Percentiles rank a stretch among this genome's conserved stretches.
Conservation (phyloP, 1,284 basidiomycete species). For the Cystobasidium sp. region DNA sequence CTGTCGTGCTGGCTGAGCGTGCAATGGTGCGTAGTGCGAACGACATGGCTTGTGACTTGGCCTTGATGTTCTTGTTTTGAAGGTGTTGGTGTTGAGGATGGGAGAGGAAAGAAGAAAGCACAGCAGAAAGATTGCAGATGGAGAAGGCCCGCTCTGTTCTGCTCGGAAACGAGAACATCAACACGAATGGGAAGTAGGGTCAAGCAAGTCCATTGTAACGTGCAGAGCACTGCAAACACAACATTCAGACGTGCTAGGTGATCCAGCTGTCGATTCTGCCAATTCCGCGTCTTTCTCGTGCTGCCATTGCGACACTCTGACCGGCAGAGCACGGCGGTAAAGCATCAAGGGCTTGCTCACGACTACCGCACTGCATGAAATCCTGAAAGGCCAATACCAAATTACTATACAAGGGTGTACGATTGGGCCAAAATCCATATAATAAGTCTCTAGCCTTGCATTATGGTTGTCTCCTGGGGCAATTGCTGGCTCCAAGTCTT, state of each 20-base stretch:
- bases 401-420: too few relatives aligned
- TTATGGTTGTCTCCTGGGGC: slow-evolving; percentile 29
- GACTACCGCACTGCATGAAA: too few relatives aligned
- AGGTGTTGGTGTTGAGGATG: not conserved
- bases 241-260: too few relatives aligned
- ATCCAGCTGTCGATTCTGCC: too few relatives aligned
- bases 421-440: not conserved
- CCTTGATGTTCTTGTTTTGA: not conserved
- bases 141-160: not conserved
- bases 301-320: too few relatives aligned
- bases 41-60: slow-evolving; percentile 33
- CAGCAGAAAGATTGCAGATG: not conserved
- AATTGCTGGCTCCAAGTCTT: slow-evolving; percentile 40
- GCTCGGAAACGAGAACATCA: not conserved
- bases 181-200: too few relatives aligned
- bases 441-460: slow-evolving; percentile 2
- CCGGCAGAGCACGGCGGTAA: too few relatives aligned
- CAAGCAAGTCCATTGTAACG: too few relatives aligned
- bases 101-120: not conserved
- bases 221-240: too few relatives aligned
- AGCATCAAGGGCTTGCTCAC: too few relatives aligned
- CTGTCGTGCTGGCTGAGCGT: slow-evolving; percentile 9
- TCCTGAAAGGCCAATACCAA: too few relatives aligned
- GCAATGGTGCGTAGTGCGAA: slow-evolving; percentile 13
- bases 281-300: too few relatives aligned